Evolutionary conservation across 2,329 filamentous ascomycete genomes (phyloP).

Genomic region (Fusarium miscanthi): DNA sequence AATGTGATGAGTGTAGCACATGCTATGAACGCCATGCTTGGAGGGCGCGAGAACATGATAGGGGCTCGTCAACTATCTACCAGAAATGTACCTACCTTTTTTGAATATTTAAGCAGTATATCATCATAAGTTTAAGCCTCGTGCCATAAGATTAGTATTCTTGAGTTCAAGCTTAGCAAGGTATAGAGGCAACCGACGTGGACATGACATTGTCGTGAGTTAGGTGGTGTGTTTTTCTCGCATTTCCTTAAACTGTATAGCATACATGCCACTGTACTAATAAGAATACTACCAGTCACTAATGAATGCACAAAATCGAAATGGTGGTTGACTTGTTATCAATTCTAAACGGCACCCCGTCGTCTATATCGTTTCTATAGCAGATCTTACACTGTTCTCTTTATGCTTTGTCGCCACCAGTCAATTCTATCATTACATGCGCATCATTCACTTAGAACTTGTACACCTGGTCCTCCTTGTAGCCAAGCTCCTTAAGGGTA

Average conservation of each 20-base stretch:
- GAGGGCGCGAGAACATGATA: background rate
- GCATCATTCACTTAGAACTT: slow-evolving; percentile 75
- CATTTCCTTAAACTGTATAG: no score
- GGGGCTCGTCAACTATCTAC: background rate
- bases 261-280: background rate
- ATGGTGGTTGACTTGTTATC: slow-evolving; percentile 23
- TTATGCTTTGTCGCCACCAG: slow-evolving; percentile 16
- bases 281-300: background rate
- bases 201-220: background rate
- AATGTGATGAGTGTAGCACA: background rate
- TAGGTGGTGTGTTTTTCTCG: background rate
- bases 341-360: slow-evolving; percentile 38
- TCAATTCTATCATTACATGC: slow-evolving; percentile 17
- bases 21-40: background rate
- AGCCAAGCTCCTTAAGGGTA: slow-evolving; percentile 83
- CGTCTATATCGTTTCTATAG: slow-evolving; percentile 43
- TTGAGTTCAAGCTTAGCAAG: background rate
- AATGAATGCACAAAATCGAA: background rate
- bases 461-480: slow-evolving; percentile 81
- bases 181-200: background rate
- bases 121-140: no score
- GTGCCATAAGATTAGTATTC: no score
- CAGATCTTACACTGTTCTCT: slow-evolving; percentile 38
- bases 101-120: no score
- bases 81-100: background rate